These are phyloP conservation scores for Hymenoscyphus albidus DNA, from an alignment of 2,329 filamentous ascomycete species.

Conservation along the genomic window DNA sequence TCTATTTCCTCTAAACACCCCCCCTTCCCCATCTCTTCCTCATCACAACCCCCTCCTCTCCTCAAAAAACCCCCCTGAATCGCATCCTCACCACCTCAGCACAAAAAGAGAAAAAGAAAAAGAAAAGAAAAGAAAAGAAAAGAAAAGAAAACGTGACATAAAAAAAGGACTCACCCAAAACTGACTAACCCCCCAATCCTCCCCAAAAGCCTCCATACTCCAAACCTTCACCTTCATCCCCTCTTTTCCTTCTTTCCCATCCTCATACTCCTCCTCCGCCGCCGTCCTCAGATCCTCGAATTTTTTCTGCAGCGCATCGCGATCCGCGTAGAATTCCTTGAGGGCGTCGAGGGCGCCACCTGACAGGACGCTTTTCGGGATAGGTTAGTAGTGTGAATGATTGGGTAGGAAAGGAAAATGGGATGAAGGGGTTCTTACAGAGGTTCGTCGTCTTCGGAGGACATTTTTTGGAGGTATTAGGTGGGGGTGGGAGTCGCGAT, in stretches of 20 bases:
- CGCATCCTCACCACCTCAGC: not conserved
- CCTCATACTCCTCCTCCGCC: constrained; percentile 51
- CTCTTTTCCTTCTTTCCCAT: not conserved
- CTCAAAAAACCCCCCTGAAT: not conserved
- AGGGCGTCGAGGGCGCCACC: constrained; percentile 64
- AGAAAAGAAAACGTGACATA: constrained; percentile 7
- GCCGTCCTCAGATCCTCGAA: constrained; percentile 65
- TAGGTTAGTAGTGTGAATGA: not conserved
- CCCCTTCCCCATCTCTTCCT: not conserved
- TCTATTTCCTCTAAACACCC: not conserved
- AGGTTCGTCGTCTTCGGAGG: constrained; percentile 12
- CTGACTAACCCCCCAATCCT: constrained; percentile 81
- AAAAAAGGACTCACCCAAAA: constrained; percentile 62
- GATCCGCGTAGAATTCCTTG: constrained; percentile 69
- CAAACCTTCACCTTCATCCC: constrained; percentile 31
- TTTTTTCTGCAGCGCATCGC: constrained; percentile 60
- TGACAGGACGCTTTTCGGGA: constrained; percentile 54
- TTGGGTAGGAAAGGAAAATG: no score
- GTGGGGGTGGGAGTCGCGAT: not conserved
- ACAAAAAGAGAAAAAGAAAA: not conserved
- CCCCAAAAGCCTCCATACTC: constrained; percentile 67
- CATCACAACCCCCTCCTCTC: not conserved
- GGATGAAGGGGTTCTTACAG: constrained; percentile 5
- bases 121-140: constrained; percentile 5
- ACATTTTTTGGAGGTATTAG: constrained; percentile 10